Evolutionary conservation across 2,329 filamentous ascomycete species (phyloP), one percentile per base, ranked within the genome.

Genomic region (Xylaria sp.): DNA sequence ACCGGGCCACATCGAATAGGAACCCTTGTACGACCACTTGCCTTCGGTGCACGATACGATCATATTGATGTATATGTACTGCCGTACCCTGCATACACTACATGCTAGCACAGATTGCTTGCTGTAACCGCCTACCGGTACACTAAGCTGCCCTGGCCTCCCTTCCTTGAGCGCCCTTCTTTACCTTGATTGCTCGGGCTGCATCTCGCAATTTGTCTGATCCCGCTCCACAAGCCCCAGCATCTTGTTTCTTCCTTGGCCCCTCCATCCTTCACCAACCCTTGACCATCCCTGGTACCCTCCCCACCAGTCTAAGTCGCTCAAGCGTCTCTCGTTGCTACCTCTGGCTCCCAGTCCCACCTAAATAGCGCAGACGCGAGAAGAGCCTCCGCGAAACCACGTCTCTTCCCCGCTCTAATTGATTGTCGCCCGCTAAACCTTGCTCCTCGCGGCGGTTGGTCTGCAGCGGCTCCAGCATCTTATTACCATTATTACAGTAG

Each of bases 331-430:
- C 63, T 51, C 32, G 21, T 54, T 54, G 55, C 63, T 42, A 51
- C 58, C 50, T 44, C 44, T n/a, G 57, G 57, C 25, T 25, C 13
- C 66, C 59, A 70, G 69, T 65, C 67, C 69, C 70, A 71, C 64
- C 55, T 62, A 55, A 67, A 66, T 64, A 69, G 60, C 62, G 65
- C 61, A 67, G 57, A 67, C 65, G 68, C 69, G 69, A 71, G 61
- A 71, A 71, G 69, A 71, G 69, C 63, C 69, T 71, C 69, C 67
- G 68, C 64, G 61, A 54, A 48, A 68, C 65, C 54, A 66, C 68
- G 37, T 59, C 69, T 66, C 58, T 59, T 59, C 63, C 70, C 70
- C 70, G 65, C 65, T 57, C 63, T 64, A 59, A 68, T 71, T 67
- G 67, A 71, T 65, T 70, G 59, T 66, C 63, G 63, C 57, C 57